These are phyloP conservation scores for Ceratocystis papillata DNA, from an alignment of 2,329 filamentous ascomycete species.

Conservation along the genomic window DNA sequence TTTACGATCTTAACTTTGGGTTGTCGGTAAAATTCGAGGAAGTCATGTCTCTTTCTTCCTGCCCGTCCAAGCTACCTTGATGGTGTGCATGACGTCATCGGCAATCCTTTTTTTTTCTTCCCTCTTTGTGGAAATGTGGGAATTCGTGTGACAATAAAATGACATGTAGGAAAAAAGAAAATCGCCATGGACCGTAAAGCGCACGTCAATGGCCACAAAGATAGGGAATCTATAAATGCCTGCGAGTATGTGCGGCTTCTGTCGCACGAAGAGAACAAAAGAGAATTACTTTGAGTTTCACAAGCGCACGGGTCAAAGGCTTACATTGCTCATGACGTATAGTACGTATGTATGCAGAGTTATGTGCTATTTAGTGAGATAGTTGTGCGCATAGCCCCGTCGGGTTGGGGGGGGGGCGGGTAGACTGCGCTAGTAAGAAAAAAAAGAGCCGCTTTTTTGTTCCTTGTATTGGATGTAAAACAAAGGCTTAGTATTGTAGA, in stretches of 20 bases:
- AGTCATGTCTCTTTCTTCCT: neutral
- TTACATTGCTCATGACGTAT: neutral
- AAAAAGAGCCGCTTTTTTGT: neutral
- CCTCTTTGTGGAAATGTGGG: neutral
- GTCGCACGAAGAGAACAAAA: neutral
- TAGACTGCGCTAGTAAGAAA: neutral
- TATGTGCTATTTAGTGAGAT: neutral
- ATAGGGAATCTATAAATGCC: neutral
- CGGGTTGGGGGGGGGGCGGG: too few species aligned
- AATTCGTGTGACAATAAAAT: neutral
- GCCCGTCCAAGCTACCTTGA: neutral
- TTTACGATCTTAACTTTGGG: neutral
- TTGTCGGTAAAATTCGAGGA: neutral
- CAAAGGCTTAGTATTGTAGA: too few species aligned
- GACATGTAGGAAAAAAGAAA: neutral
- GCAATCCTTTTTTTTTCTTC: neutral
- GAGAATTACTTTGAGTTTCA: neutral
- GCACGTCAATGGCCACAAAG: too few species aligned
- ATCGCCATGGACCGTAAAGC: too few species aligned
- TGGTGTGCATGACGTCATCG: neutral
- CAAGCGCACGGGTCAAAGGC: neutral
- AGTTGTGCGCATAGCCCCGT: neutral
- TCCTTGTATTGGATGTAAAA: too few species aligned
- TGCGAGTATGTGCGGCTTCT: too few species aligned
- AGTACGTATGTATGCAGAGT: neutral